Evolutionary conservation across 305 asterid genomes (phyloP).

Genomic region (Nicotiana rustica): DNA sequence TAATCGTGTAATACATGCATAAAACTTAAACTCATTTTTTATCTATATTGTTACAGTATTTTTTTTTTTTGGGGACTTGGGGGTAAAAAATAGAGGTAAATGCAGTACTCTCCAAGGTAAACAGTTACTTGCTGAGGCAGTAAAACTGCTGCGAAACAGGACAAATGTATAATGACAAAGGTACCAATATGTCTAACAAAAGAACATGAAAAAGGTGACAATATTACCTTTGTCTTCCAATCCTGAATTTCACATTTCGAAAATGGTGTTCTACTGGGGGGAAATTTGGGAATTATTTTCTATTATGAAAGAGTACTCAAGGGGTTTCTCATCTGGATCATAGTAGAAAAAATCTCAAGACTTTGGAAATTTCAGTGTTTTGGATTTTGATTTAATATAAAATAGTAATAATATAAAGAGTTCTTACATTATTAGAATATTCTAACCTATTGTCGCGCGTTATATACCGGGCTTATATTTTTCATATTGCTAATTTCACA

Average conservation of each 20-base stretch:
- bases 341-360: too few relatives aligned
- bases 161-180: neutral
- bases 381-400: too few relatives aligned
- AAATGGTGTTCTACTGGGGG: neutral
- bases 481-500: too few relatives aligned
- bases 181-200: neutral
- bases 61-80: neutral
- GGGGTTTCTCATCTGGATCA: too few relatives aligned
- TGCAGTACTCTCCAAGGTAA: conserved; percentile 13
- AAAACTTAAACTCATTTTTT: neutral
- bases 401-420: too few relatives aligned
- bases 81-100: neutral
- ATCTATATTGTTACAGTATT: neutral
- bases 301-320: too few relatives aligned
- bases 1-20: neutral
- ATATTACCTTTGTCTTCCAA: conserved; percentile 27
- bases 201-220: conserved; percentile 39
- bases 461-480: too few relatives aligned
- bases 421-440: too few relatives aligned
- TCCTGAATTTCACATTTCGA: conserved; percentile 27
- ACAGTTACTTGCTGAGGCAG: conserved; percentile 22
- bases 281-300: too few relatives aligned
- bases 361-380: too few relatives aligned
- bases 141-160: conserved; percentile 16
- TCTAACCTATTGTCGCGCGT: too few relatives aligned